Evolutionary conservation across 2,329 filamentous ascomycete species (phyloP), one percentile per base, ranked within the genome.

Genomic region (Lanzia echinophila): DNA sequence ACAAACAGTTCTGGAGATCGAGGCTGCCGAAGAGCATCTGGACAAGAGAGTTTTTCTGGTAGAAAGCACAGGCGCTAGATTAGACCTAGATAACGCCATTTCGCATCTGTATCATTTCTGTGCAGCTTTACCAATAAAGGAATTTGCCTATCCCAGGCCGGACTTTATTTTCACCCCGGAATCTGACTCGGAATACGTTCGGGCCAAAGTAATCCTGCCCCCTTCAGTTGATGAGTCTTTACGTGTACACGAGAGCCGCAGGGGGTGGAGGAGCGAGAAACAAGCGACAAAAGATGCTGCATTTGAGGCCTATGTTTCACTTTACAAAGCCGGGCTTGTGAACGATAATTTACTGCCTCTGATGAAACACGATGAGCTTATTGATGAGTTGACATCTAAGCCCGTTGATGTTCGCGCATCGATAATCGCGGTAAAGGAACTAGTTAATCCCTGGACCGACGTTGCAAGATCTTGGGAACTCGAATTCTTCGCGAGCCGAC

Each of bases 21-120:
- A 68, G 47, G 56, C 62, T 32, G 44, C 32, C 1, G 63, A 67
- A 50, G 58, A 78, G 58, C 51, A 64, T 2, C 20, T 31, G 2
- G 24, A 36, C 17, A 69, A 70, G 3, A 68, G 71, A 20, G 58
- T 62, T 13, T 73, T 79, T 52, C 62, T 61, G 15, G 68, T 82
- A 3, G 58, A 69, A 12, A 68, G 67, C 3, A 78, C 76, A 2
- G 72, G 89, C 82, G 84, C 69, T 24, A n/a, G 82, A 12, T 71
- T 96, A 13, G 87, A 87, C 11, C 75, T 90, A 1, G 79, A 88
- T 36, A 87, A 87, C 60, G 87, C 89, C 1, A 81, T 85, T 46
- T 70, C 76, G n/a, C 90, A 94, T 67, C 76, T 97, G 1, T 75
- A 87, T 45, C 89, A 95, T 68, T 95, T 96, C 62, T 96, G 91